Evolutionary conservation across 2,329 filamentous ascomycete genomes (phyloP).

Genomic region (Curvularia verruculosa): DNA sequence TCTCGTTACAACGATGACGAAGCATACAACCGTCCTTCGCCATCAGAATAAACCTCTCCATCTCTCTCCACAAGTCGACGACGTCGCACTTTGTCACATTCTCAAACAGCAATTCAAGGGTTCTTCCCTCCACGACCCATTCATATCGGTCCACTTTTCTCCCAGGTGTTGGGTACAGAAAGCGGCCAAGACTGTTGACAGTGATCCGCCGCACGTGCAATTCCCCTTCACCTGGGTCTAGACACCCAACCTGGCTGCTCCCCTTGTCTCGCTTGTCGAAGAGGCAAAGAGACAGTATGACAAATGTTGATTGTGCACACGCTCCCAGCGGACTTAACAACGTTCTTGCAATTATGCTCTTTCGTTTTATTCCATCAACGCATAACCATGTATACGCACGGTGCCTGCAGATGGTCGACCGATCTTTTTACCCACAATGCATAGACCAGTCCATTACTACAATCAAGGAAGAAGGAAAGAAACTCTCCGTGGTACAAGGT

Average conservation of each 20-base stretch:
- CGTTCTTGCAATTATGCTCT: not conserved
- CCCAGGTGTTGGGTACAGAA: not conserved
- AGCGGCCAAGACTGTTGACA: not conserved
- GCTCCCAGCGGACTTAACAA: not conserved
- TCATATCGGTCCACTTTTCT: not conserved
- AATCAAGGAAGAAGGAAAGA: not conserved
- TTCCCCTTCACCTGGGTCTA: slow-evolving; percentile 1
- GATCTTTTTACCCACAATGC: not conserved
- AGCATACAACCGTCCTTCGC: not conserved
- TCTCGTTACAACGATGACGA: not conserved
- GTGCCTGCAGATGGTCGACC: slow-evolving; percentile 4
- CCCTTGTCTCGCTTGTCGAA: not conserved
- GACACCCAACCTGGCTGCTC: not conserved
- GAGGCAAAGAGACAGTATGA: not conserved
- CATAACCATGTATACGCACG: not conserved
- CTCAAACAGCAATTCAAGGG: not conserved
- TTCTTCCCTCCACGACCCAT: not conserved
- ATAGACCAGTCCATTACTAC: not conserved
- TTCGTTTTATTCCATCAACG: not conserved
- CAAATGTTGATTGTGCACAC: not conserved
- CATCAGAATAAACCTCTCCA: not conserved
- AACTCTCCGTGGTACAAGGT: not conserved
- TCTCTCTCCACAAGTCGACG: not conserved
- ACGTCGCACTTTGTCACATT: not conserved
- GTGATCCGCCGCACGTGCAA: slow-evolving; percentile 5